Evolutionary conservation across 2,329 filamentous ascomycete genomes (phyloP).

Genomic region (Fusarium decemcellulare): DNA sequence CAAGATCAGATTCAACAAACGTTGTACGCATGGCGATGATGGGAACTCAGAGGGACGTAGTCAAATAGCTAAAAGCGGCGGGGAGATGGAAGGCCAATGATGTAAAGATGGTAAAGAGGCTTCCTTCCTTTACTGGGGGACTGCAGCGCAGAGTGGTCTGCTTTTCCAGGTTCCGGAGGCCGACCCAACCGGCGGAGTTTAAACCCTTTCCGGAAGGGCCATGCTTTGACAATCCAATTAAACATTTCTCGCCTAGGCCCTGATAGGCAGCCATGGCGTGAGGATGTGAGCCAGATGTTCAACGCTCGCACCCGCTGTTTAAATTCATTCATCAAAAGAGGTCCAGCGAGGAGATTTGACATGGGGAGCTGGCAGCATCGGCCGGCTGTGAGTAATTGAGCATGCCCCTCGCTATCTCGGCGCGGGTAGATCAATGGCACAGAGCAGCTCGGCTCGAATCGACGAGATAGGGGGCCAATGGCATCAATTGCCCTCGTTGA

Average conservation of each 20-base stretch:
- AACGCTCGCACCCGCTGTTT: constrained; percentile 15
- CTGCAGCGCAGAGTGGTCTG: constrained; percentile 32
- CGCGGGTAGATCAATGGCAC: constrained; percentile 24
- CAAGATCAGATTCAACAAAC: too few relatives aligned
- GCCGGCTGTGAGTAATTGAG: constrained; percentile 4
- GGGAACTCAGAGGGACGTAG: neutral
- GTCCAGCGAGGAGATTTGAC: constrained; percentile 30
- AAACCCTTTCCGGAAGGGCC: constrained; percentile 17
- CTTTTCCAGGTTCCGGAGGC: constrained; percentile 32
- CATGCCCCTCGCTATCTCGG: constrained; percentile 31
- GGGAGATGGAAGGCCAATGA: neutral
- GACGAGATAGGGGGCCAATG: neutral
- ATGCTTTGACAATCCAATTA: constrained; percentile 5
- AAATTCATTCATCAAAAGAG: constrained; percentile 9
- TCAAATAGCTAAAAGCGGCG: constrained; percentile 4
- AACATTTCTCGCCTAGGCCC: constrained; percentile 34
- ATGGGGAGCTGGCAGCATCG: constrained; percentile 12
- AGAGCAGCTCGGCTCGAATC: neutral
- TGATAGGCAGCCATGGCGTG: constrained; percentile 1
- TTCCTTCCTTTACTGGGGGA: neutral
- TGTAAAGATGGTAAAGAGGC: neutral
- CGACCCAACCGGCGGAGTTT: constrained; percentile 26
- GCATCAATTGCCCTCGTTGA: too few relatives aligned
- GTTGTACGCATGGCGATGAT: neutral
- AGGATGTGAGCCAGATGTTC: neutral